Conservation (phyloP, 768 basidiomycete genomes). For the Kondoa malvinella region DNA sequence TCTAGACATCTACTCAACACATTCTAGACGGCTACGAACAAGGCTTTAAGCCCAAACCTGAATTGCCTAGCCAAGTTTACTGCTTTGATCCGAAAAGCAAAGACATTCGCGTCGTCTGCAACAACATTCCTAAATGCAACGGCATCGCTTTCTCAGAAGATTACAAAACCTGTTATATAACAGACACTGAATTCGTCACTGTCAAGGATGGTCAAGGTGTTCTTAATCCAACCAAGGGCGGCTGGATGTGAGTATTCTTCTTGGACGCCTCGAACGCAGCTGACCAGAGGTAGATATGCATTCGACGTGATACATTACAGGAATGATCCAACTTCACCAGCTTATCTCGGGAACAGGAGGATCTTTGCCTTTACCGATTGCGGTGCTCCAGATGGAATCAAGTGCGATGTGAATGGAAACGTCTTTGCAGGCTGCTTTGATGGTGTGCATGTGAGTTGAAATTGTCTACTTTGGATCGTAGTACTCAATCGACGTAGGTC, state of each 20-base stretch:
- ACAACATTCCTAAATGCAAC: conserved; percentile 55
- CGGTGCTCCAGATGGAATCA: no score
- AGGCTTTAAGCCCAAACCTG: conserved; percentile 14
- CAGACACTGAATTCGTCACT: conserved; percentile 1
- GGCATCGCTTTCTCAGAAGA: conserved; percentile 46
- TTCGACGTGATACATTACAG: no score
- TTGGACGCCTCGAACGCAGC: not conserved
- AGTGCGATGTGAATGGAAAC: no score
- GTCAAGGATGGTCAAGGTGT: not conserved
- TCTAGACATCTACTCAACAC: not conserved
- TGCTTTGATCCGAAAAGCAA: conserved; percentile 52
- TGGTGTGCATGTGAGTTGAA: no score
- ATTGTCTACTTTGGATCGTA: no score
- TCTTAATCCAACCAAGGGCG: not conserved
- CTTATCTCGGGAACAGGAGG: no score
- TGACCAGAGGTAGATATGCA: no score
- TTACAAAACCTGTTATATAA: not conserved
- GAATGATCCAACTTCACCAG: no score
- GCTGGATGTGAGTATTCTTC: not conserved
- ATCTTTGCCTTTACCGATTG: no score
- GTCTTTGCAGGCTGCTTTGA: no score
- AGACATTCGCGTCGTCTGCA: conserved; percentile 52
- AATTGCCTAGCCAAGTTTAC: conserved; percentile 60
- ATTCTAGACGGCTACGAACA: conserved; percentile 3
- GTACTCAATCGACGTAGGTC: no score